A percentile compares a stretch with the other conserved stretches of the same genome.
phyloP scores from a whole-genome alignment of 805 yeast species.

The Lachancea dasiensis region DNA sequence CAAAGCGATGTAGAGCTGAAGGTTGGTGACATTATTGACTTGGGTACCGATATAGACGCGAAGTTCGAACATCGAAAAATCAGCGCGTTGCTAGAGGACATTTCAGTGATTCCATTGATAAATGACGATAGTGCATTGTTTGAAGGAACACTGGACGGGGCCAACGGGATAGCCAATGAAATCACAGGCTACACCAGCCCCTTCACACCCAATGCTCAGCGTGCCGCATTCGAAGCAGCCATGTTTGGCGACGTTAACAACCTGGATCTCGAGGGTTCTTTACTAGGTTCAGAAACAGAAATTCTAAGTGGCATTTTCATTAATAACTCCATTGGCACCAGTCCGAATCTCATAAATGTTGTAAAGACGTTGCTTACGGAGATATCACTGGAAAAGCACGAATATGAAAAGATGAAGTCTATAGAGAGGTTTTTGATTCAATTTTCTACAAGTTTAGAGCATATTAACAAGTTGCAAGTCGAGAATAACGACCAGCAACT shows the following conservation, averaged over 20 bases:
- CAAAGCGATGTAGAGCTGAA: conserved; percentile 53
- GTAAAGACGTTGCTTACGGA: conserved; percentile 50
- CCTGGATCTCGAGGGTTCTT: conserved; percentile 43
- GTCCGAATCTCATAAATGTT: conserved; percentile 49
- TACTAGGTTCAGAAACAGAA: conserved; percentile 43
- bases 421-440: conserved; percentile 49
- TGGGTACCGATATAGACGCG: conserved; percentile 80
- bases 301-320: conserved; percentile 50
- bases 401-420: conserved; percentile 48
- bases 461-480: conserved; percentile 27
- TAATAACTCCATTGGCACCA: conserved; percentile 54
- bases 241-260: conserved; percentile 55
- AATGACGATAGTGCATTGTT: conserved; percentile 16
- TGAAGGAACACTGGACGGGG: conserved; percentile 3
- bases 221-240: conserved; percentile 48
- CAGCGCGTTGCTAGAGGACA: conserved; percentile 72
- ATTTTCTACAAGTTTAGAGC: conserved; percentile 36
- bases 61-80: conserved; percentile 75
- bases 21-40: conserved; percentile 81
- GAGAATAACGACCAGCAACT: conserved; percentile 29
- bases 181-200: background rate
- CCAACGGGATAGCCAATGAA: background rate
- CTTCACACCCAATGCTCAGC: conserved; percentile 18
- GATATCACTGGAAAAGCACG: conserved; percentile 52
- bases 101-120: conserved; percentile 44